phyloP scores from a whole-genome alignment of 208 protist genomes.

The Naegleria gruberi region DNA sequence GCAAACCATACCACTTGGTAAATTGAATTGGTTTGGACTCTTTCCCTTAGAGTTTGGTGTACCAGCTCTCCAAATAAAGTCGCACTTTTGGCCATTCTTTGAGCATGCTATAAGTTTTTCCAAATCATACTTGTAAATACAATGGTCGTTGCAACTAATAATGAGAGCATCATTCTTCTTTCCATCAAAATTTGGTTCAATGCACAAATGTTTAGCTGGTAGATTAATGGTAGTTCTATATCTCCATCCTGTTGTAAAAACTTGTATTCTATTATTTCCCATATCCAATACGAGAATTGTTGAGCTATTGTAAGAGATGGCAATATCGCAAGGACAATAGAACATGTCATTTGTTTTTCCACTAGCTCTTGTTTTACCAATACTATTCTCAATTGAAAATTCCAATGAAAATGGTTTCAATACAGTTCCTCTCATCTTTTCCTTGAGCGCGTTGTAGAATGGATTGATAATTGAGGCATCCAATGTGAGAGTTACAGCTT shows the following conservation, averaged over 20 bases:
- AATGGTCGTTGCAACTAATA: not conserved
- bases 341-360: too few relatives aligned
- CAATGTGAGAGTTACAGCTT: too few relatives aligned
- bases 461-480: too few relatives aligned
- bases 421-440: too few relatives aligned
- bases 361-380: too few relatives aligned
- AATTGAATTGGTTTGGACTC: not conserved
- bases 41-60: not conserved
- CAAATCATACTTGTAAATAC: not conserved
- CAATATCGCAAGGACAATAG: not conserved
- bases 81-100: not conserved
- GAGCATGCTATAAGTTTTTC: not conserved
- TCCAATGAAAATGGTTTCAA: too few relatives aligned
- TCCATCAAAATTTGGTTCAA: not conserved
- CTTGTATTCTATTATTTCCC: not conserved
- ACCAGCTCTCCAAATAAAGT: not conserved
- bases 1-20: not conserved
- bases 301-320: not conserved
- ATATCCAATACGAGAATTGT: not conserved
- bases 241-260: not conserved
- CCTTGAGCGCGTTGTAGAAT: too few relatives aligned
- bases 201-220: not conserved
- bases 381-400: too few relatives aligned
- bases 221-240: not conserved
- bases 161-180: not conserved